Percentiles rank a stretch among this genome's conserved stretches.
phyloP scores from a whole-genome alignment of 1,284 basidiomycete genomes.

The Cutaneotrichosporon sp. region DNA sequence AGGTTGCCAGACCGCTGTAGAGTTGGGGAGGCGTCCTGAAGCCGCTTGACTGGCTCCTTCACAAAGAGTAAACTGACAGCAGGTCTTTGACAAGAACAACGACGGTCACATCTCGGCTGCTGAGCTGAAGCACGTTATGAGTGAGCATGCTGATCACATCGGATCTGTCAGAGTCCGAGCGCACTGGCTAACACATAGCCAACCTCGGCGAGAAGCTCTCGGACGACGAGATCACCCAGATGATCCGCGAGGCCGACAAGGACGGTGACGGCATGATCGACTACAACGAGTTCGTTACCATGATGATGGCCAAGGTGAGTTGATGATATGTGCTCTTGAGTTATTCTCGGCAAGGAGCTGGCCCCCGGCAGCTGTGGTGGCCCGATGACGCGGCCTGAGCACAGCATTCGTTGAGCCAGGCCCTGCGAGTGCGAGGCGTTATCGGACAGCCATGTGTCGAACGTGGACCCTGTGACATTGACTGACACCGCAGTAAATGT shows the following conservation, averaged over 20 bases:
- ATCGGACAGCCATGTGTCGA: neutral
- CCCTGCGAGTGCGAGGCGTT: neutral
- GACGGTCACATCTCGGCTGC: slow-evolving; percentile 64
- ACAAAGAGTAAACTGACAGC: neutral
- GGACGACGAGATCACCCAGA: slow-evolving; percentile 91
- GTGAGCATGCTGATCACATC: slow-evolving; percentile 56
- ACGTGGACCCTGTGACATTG: neutral
- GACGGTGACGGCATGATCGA: slow-evolving; percentile 62
- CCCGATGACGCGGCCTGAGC: neutral
- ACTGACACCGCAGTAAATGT: slow-evolving; percentile 5
- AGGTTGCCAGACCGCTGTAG: no score
- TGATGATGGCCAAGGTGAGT: slow-evolving; percentile 54
- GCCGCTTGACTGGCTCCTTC: no score
- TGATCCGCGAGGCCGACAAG: slow-evolving; percentile 97
- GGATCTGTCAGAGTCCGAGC: neutral
- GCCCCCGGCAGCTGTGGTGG: neutral
- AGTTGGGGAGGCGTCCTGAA: neutral
- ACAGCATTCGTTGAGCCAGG: neutral
- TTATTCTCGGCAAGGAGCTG: neutral
- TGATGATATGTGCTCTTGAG: neutral
- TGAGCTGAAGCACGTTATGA: slow-evolving; percentile 88
- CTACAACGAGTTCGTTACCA: slow-evolving; percentile 59
- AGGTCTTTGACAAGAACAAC: slow-evolving; percentile 66
- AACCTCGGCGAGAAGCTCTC: slow-evolving; percentile 83
- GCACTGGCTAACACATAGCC: slow-evolving; percentile 32